Evolutionary conservation across 345 rosid genomes (phyloP).

Genomic region (Eucalyptus pauciflora): DNA sequence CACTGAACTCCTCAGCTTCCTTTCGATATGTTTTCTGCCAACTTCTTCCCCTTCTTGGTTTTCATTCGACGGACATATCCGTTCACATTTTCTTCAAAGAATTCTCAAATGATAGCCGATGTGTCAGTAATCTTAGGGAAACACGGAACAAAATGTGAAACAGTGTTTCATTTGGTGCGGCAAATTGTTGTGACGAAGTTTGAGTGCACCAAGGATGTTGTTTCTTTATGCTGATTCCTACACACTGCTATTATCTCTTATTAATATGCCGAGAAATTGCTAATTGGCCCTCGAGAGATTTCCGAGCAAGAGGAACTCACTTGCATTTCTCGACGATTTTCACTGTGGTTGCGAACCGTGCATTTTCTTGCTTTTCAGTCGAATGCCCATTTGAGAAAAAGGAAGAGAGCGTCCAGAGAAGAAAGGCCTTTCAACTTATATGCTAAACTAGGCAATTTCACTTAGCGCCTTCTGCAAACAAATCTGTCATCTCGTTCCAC

Average conservation of each 20-base stretch:
- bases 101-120: background rate
- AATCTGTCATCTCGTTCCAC: background rate
- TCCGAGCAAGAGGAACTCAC: background rate
- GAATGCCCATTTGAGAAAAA: background rate
- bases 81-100: background rate
- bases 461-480: background rate
- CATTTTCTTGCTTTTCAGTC: background rate
- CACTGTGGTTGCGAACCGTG: rapidly evolving
- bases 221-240: rapidly evolving
- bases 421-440: background rate
- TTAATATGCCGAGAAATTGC: background rate
- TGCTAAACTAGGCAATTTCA: background rate
- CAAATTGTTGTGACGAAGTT: background rate
- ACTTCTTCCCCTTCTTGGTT: no score
- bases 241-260: rapidly evolving
- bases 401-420: background rate
- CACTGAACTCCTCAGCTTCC: background rate
- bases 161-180: background rate
- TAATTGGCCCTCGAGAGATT: background rate
- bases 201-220: rapidly evolving
- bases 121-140: background rate
- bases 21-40: background rate
- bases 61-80: rapidly evolving
- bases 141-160: background rate
- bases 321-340: background rate